Percentiles rank a stretch among this genome's conserved stretches.
phyloP scores from a whole-genome alignment of 495 filamentous ascomycete species.

The Lindgomyces ingoldianus region DNA sequence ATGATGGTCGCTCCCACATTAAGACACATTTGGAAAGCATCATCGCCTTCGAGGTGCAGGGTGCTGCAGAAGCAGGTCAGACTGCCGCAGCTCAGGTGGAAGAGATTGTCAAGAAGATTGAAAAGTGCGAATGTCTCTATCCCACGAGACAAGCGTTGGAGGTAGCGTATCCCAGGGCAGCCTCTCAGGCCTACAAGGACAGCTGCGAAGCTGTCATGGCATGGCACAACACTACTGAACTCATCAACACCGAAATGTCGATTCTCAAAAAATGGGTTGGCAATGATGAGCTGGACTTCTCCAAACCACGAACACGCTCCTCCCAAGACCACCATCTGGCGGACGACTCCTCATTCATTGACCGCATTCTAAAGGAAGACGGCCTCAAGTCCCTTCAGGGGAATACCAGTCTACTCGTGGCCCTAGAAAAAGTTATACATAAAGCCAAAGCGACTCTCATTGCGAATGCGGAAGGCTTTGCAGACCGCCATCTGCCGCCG shows the following conservation, averaged over 20 bases:
- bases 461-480: slow-evolving; percentile 78
- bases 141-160: slow-evolving; percentile 75
- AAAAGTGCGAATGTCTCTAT: slow-evolving; percentile 80
- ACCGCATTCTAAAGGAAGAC: slow-evolving; percentile 98
- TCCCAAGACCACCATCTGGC: slow-evolving; percentile 60
- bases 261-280: slow-evolving; percentile 95
- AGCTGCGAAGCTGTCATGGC: slow-evolving; percentile 85
- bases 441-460: slow-evolving; percentile 95
- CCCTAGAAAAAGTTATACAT: slow-evolving; percentile 76
- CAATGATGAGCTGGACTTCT: slow-evolving; percentile 91
- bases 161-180: slow-evolving; percentile 67
- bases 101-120: slow-evolving; percentile 84
- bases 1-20: slow-evolving; percentile 70
- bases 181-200: slow-evolving; percentile 70
- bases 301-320: slow-evolving; percentile 53
- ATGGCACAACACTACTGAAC: slow-evolving; percentile 96
- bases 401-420: slow-evolving; percentile 78
- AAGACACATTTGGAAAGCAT: slow-evolving; percentile 79
- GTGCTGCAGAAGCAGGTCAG: slow-evolving; percentile 88
- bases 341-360: slow-evolving; percentile 89
- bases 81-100: slow-evolving; percentile 81
- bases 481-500: slow-evolving; percentile 87
- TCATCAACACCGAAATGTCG: slow-evolving; percentile 91
- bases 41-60: slow-evolving; percentile 89
- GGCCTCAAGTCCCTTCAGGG: slow-evolving; percentile 89